Evolutionary conservation across 257 asterid genomes (phyloP).

Genomic region (Haberlea rhodopensis): DNA sequence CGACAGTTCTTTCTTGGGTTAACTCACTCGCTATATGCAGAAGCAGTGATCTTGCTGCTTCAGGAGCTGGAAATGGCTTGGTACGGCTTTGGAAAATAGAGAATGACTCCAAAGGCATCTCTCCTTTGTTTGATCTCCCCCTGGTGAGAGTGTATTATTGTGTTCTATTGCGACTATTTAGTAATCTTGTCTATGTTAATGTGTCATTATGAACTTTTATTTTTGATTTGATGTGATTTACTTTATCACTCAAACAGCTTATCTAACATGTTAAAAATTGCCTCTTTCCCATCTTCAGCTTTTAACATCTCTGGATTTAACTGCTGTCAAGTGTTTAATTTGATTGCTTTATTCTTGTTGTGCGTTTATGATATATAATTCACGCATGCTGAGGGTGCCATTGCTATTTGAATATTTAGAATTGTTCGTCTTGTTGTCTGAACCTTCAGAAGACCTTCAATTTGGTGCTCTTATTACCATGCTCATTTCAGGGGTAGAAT

Average conservation of each 20-base stretch:
- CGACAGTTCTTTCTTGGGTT: conserved; percentile 82
- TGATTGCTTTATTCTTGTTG: conserved; percentile 9
- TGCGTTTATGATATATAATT: not conserved
- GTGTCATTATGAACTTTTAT: conserved; percentile 8
- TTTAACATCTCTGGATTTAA: not conserved
- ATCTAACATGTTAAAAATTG: conserved; percentile 1
- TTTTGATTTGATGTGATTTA: conserved; percentile 3
- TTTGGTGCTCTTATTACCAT: too few species aligned
- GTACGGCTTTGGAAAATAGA: conserved; percentile 82
- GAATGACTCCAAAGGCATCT: conserved; percentile 66
- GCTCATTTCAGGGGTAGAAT: not conserved
- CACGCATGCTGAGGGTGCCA: conserved; percentile 1
- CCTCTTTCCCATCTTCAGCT: not conserved
- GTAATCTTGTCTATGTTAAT: conserved; percentile 3
- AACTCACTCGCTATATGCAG: conserved; percentile 74
- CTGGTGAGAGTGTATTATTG: conserved; percentile 37
- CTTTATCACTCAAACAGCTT: not conserved
- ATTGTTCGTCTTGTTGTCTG: conserved; percentile 8
- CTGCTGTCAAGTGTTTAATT: conserved; percentile 5
- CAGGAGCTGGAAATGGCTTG: conserved; percentile 97
- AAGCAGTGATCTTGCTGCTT: conserved; percentile 93
- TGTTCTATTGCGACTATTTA: conserved; percentile 9
- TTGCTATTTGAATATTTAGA: not conserved
- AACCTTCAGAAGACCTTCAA: not conserved
- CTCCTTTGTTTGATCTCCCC: conserved; percentile 74